phyloP scores from a whole-genome alignment of 2,329 filamentous ascomycete species.

The Fusarium coicis region DNA sequence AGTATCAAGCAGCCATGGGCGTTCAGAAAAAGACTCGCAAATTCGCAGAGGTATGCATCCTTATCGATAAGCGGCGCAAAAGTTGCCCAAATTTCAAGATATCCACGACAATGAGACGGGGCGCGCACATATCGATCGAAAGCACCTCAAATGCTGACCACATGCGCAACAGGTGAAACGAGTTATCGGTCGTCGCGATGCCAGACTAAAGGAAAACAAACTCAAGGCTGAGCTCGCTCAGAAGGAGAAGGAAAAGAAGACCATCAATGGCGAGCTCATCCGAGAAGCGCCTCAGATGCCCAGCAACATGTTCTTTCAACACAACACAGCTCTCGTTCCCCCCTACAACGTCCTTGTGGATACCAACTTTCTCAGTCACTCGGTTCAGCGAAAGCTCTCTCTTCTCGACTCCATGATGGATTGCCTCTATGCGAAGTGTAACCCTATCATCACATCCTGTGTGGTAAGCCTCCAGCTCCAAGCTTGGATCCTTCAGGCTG shows the following conservation, averaged over 20 bases:
- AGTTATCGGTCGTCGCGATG: conserved; percentile 84
- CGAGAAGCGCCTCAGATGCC: conserved; percentile 85
- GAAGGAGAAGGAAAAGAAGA: conserved; percentile 69
- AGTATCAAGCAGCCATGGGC: conserved; percentile 70
- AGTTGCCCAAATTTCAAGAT: conserved; percentile 21
- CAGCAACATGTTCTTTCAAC: conserved; percentile 86
- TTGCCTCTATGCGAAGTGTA: conserved; percentile 90
- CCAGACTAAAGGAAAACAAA: conserved; percentile 83
- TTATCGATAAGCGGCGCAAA: conserved; percentile 47
- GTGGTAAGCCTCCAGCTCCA: conserved; percentile 43
- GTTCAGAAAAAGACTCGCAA: conserved; percentile 91
- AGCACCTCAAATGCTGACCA: conserved; percentile 22
- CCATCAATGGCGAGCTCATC: conserved; percentile 69
- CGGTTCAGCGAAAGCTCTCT: conserved; percentile 89
- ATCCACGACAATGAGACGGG: not conserved
- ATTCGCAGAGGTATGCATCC: conserved; percentile 72
- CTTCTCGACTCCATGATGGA: conserved; percentile 93
- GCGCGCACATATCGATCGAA: not conserved
- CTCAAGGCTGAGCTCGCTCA: conserved; percentile 69
- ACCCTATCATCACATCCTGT: conserved; percentile 82
- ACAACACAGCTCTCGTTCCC: conserved; percentile 86
- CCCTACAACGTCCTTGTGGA: conserved; percentile 76
- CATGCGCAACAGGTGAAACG: conserved; percentile 71
- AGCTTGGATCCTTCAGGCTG: not conserved
- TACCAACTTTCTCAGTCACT: conserved; percentile 92